Evolutionary conservation across 306 rosid genomes (phyloP).

Genomic region (Casuarina equisetifolia): DNA sequence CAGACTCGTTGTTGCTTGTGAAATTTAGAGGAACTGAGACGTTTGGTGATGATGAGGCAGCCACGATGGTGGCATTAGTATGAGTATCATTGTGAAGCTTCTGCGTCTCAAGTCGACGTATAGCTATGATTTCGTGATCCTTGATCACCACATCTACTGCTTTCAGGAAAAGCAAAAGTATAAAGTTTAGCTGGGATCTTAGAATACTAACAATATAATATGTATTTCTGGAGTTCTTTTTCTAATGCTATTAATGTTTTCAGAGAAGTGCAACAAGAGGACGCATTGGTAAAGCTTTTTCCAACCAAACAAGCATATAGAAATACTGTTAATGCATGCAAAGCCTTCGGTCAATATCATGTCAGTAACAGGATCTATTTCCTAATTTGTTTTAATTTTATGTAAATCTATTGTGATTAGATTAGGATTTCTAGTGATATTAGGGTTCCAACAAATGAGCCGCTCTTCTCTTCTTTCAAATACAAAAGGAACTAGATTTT

Average conservation of each 20-base stretch:
- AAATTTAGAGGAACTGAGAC: constrained; percentile 39
- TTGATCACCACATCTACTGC: constrained; percentile 41
- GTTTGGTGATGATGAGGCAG: constrained; percentile 38
- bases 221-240: too few species aligned
- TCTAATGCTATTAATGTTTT: not conserved
- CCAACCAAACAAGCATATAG: too few species aligned
- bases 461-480: too few species aligned
- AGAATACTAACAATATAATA: not conserved
- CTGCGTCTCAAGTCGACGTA: constrained; percentile 23
- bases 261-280: not conserved
- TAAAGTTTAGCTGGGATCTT: constrained; percentile 4
- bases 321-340: too few species aligned
- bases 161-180: constrained; percentile 18
- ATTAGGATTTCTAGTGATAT: too few species aligned
- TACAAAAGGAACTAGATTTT: too few species aligned
- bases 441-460: too few species aligned
- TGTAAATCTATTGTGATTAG: too few species aligned
- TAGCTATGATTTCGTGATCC: constrained; percentile 39
- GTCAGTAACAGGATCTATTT: too few species aligned
- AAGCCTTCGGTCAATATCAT: too few species aligned
- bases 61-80: constrained; percentile 43
- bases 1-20: constrained; percentile 28
- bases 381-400: too few species aligned
- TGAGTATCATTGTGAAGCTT: constrained; percentile 27
- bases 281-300: not conserved